These are phyloP conservation scores for Solanum paucissectum DNA, from an alignment of 257 asterid species.

Conservation along the genomic window DNA sequence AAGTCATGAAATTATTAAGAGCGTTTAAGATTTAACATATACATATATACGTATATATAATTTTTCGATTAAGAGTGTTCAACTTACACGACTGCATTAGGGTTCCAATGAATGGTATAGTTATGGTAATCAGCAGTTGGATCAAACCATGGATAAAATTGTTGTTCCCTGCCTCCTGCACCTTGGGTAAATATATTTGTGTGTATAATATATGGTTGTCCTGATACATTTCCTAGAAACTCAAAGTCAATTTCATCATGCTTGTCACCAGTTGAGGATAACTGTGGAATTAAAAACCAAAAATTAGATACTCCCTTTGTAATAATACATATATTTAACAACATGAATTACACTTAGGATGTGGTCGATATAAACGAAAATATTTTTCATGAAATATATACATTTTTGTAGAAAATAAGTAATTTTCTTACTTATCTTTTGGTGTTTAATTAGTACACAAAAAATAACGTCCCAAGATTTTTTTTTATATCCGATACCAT, in stretches of 20 bases:
- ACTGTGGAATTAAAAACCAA: conserved; percentile 16
- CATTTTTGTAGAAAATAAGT: neutral
- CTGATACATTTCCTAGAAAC: conserved; percentile 66
- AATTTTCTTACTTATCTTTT: neutral
- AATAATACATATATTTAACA: neutral
- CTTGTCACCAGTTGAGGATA: conserved; percentile 46
- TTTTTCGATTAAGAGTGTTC: neutral
- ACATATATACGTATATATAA: neutral
- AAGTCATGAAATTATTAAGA: neutral
- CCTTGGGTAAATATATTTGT: conserved; percentile 62
- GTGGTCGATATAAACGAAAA: neutral
- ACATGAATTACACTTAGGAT: neutral
- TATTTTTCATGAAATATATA: neutral
- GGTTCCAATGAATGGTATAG: conserved; percentile 71
- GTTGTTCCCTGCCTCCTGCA: conserved; percentile 57
- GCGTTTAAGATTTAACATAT: neutral
- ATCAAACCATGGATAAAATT: conserved; percentile 71
- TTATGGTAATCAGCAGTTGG: conserved; percentile 63
- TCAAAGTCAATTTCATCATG: conserved; percentile 86
- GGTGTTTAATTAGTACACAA: neutral
- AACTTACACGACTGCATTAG: conserved; percentile 45
- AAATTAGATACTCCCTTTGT: neutral
- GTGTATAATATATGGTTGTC: conserved; percentile 57
- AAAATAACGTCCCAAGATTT: neutral
- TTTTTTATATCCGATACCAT: neutral